Evolutionary conservation across 495 filamentous ascomycete species (phyloP).

Genomic region (Daldinia childiae): DNA sequence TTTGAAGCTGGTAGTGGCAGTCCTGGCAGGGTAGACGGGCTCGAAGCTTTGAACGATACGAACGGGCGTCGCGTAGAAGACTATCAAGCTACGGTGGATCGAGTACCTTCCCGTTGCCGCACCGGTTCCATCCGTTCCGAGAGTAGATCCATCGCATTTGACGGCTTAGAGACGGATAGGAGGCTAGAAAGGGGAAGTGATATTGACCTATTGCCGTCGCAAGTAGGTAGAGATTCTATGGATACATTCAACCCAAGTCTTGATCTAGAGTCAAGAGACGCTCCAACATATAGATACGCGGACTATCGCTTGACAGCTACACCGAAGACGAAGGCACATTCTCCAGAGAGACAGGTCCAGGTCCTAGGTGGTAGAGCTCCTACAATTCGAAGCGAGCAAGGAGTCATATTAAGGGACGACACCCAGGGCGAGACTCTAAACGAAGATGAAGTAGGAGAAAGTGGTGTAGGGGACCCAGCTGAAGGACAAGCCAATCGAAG

Average conservation of each 20-base stretch:
- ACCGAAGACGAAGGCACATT: slow-evolving; percentile 40
- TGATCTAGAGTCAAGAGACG: slow-evolving; percentile 40
- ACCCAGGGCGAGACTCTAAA: slow-evolving; percentile 26
- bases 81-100: slow-evolving; percentile 6
- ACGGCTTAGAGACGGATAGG: slow-evolving; percentile 11
- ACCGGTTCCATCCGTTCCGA: slow-evolving; percentile 29
- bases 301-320: slow-evolving; percentile 37
- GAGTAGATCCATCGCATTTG: slow-evolving; percentile 20
- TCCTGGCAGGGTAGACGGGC: slow-evolving; percentile 12
- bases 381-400: slow-evolving; percentile 46
- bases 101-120: slow-evolving; percentile 18
- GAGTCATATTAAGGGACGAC: slow-evolving; percentile 45
- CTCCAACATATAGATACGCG: slow-evolving; percentile 38
- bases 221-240: slow-evolving; percentile 44
- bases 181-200: slow-evolving; percentile 37
- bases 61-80: slow-evolving; percentile 9
- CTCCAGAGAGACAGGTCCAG: slow-evolving; percentile 42
- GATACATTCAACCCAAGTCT: slow-evolving; percentile 46
- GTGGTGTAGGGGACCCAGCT: background rate
- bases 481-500: slow-evolving; percentile 6
- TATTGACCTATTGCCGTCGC: slow-evolving; percentile 45
- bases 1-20: slow-evolving; percentile 34
- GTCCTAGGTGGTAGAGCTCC: slow-evolving; percentile 39
- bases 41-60: background rate
- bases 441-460: slow-evolving; percentile 9